phyloP scores from a whole-genome alignment of 1,139 yeast species.

The Yamadazyma membranifaciens region DNA sequence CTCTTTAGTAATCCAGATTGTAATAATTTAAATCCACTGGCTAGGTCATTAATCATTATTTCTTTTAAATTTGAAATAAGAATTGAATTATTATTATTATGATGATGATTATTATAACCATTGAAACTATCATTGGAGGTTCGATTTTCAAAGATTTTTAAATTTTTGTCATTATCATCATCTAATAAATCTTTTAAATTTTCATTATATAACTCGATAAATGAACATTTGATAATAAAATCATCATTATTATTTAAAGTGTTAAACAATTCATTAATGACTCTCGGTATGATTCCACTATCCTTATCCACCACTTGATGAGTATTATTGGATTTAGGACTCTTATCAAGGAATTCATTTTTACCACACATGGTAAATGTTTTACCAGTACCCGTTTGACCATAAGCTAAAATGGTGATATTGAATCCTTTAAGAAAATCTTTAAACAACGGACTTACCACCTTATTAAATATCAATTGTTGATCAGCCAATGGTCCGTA shows the following conservation, averaged over 20 bases:
- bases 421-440: constrained; percentile 71
- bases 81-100: constrained; percentile 9
- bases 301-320: constrained; percentile 18
- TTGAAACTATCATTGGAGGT: constrained; percentile 10
- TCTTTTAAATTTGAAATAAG: constrained; percentile 58
- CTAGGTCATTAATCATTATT: constrained; percentile 49
- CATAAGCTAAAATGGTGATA: constrained; percentile 82
- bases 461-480: constrained; percentile 51
- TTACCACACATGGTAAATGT: constrained; percentile 87
- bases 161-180: constrained; percentile 42
- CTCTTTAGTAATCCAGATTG: constrained; percentile 56
- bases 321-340: neutral
- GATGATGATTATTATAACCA: constrained; percentile 5
- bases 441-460: constrained; percentile 61
- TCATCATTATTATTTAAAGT: constrained; percentile 38
- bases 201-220: constrained; percentile 73
- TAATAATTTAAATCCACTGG: constrained; percentile 53
- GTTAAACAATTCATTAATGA: constrained; percentile 52
- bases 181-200: constrained; percentile 61
- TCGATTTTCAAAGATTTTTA: constrained; percentile 50
- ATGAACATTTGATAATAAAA: constrained; percentile 65
- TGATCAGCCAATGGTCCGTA: constrained; percentile 76
- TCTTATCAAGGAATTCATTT: constrained; percentile 3
- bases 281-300: constrained; percentile 71
- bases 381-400: constrained; percentile 90